Conservation (phyloP, 2,329 filamentous ascomycete species). For the Cercospora canescens region DNA sequence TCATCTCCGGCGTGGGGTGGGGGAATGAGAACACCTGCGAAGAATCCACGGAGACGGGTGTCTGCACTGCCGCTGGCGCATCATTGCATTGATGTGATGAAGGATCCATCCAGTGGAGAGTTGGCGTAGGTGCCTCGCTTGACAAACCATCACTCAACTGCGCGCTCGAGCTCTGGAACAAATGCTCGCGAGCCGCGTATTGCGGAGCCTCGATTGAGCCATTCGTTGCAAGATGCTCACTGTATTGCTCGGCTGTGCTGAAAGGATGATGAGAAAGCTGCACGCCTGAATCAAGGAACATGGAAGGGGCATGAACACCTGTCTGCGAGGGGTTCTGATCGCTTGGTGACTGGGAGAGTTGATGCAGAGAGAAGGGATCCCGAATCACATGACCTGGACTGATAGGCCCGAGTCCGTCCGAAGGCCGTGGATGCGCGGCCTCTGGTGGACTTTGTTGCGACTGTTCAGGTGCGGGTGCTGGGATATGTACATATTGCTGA, state of each 20-base stretch:
- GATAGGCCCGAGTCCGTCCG: not conserved
- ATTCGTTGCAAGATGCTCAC: not conserved
- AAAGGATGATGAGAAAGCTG: not conserved
- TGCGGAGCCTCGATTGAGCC: not conserved
- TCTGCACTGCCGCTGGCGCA: not conserved
- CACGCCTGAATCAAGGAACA: not conserved
- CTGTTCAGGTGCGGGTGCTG: constrained; percentile 13
- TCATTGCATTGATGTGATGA: not conserved
- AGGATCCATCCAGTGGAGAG: not conserved
- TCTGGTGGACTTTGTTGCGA: constrained; percentile 1
- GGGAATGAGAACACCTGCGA: not conserved
- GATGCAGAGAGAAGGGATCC: constrained; percentile 8
- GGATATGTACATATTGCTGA: constrained; percentile 17
- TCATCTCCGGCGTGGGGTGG: not conserved
- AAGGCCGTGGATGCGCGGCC: not conserved
- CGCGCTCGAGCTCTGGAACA: not conserved
- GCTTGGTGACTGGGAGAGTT: not conserved
- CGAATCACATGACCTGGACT: constrained; percentile 14
- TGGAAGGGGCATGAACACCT: not conserved
- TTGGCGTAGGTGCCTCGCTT: not conserved
- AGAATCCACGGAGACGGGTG: not conserved
- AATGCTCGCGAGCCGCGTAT: not conserved
- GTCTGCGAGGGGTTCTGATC: not conserved
- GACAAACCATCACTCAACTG: not conserved
- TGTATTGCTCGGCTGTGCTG: not conserved